phyloP scores from a whole-genome alignment of 805 yeast genomes.

The Sugiyamaella qingdaonensis region DNA sequence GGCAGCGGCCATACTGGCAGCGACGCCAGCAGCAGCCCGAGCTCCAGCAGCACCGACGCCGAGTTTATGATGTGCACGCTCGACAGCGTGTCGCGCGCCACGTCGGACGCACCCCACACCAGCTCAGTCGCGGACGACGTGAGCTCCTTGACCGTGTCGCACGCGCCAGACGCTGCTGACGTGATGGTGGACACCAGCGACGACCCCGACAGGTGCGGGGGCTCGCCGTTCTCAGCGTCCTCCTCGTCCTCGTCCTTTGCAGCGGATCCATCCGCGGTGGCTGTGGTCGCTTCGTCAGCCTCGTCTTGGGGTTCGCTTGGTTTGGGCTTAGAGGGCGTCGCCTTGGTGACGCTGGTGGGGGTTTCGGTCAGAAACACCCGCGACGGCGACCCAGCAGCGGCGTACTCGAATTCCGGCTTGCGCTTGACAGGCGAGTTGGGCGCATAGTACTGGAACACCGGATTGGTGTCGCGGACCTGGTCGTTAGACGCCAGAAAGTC shows the following conservation, averaged over 20 bases:
- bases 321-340: not conserved
- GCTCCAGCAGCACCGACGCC: constrained; percentile 14
- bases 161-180: constrained; percentile 21
- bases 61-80: constrained; percentile 28
- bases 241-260: constrained; percentile 21
- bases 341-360: not conserved
- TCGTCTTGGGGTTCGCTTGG: constrained; percentile 15
- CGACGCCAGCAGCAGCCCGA: constrained; percentile 11
- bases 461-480: constrained; percentile 20
- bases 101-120: constrained; percentile 14
- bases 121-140: constrained; percentile 14
- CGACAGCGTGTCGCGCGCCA: constrained; percentile 26
- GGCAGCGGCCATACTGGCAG: constrained; percentile 13
- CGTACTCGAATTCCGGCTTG: constrained; percentile 12
- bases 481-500: constrained; percentile 18
- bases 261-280: constrained; percentile 19
- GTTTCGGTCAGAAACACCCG: constrained; percentile 1
- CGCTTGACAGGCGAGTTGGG: constrained; percentile 17
- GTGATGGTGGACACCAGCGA: constrained; percentile 14
- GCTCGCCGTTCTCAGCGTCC: constrained; percentile 12
- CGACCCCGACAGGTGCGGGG: no score
- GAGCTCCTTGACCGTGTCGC: constrained; percentile 20
- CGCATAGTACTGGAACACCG: constrained; percentile 11
- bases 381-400: constrained; percentile 5
- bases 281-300: constrained; percentile 11